Base-by-base conservation (phyloP, 306 rosid genomes). In the Comarum palustre region DNA sequence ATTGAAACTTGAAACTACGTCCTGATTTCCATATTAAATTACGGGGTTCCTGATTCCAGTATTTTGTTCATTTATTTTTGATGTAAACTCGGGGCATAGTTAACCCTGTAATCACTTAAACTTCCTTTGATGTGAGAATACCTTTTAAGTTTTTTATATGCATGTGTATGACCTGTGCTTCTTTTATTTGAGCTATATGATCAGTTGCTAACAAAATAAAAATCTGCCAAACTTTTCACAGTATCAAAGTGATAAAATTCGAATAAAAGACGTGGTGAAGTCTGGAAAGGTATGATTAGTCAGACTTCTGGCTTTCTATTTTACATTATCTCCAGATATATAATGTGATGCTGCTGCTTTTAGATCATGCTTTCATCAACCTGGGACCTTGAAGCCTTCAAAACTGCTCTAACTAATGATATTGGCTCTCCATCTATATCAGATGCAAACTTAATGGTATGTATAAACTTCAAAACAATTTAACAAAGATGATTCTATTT, bases 261-360 rank as follows among this genome's bases (percentile, higher is more conserved):
- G 78, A 80, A 75, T 89, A 75, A 89, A 89, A 81, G 93, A 93
- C 79, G 89, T 90, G 17, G 81, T 90, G 82, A 93, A 93, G 88
- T 83, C 81, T 73, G 86, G 90, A 72, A 93, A 90, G 98, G 98
- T 93, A 89, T 77, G 81, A 57, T 58, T 51, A 67, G 41, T 69
- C 68, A 34, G 43, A 60, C 38, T 73, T 73, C 19, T 52, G 68
- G 43, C 72, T 82, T 82, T 82, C 59, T 24, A 4, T 73, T 69
- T 24, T 51, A 61, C 52, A n/a, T n/a, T 38, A 48, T 80, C 71
- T 57, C 71, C 58, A 82, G 78, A 64, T 24, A 54, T 73, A 54
- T 50, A 22, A 80, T 61, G 41, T 60, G 3, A 10, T n/a, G 70
- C 36, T 61, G 29, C 74, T 46, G 71, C 78, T 78, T 79, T 71